Evolutionary conservation across 306 rosid species (phyloP).

Genomic region (Senna siamea): DNA sequence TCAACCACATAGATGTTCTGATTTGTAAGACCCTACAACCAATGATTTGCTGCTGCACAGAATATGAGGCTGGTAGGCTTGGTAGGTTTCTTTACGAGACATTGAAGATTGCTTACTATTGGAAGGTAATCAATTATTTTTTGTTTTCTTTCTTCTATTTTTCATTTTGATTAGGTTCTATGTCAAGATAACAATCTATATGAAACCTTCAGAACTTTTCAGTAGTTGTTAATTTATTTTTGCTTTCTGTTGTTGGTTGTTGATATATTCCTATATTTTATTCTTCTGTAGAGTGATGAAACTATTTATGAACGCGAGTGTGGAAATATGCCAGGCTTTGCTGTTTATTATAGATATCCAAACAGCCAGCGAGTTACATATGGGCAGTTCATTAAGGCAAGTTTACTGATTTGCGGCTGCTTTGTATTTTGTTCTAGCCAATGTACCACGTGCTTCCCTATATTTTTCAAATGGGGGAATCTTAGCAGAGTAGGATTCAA

Average conservation of each 20-base stretch:
- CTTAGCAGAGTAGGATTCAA: background rate
- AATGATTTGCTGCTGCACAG: slow-evolving; percentile 99
- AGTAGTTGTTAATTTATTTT: background rate
- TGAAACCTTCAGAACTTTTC: slow-evolving; percentile 8
- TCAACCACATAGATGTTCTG: slow-evolving; percentile 95
- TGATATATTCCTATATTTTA: slow-evolving; percentile 15
- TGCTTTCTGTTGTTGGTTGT: too few relatives aligned
- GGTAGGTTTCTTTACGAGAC: slow-evolving; percentile 95
- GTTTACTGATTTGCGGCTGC: slow-evolving; percentile 42
- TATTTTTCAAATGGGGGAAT: background rate
- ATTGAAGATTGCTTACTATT: slow-evolving; percentile 88
- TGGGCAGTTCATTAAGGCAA: slow-evolving; percentile 93
- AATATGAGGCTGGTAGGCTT: slow-evolving; percentile 93
- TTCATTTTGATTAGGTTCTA: slow-evolving; percentile 5
- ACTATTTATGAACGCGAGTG: slow-evolving; percentile 96
- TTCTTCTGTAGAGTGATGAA: slow-evolving; percentile 81
- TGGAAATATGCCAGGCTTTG: slow-evolving; percentile 99
- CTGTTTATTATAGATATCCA: slow-evolving; percentile 94
- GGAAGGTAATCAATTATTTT: slow-evolving; percentile 72
- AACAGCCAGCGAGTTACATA: slow-evolving; percentile 91
- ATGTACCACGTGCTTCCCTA: too few relatives aligned
- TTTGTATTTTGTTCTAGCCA: slow-evolving; percentile 20
- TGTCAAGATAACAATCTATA: background rate
- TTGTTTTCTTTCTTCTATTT: slow-evolving; percentile 10
- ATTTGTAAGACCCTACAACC: slow-evolving; percentile 97